Base-by-base conservation (phyloP, 352 stramenopile genomes). In the Globisporangium spinosum region DNA sequence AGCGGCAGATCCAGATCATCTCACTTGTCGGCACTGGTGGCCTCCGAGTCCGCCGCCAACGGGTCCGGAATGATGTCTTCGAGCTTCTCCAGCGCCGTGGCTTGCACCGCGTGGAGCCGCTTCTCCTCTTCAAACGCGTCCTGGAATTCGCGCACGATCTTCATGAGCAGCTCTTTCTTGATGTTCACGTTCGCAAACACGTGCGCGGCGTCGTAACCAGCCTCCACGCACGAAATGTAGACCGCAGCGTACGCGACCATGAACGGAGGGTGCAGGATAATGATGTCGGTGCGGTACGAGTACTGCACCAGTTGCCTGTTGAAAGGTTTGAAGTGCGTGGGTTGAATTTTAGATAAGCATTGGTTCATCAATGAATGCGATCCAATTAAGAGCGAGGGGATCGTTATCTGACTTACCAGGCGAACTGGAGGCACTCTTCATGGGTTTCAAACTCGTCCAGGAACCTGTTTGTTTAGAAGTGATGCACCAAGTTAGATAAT, bases 221-320 rank as follows among this genome's bases (percentile, higher is more conserved):
- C 80, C 58, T 94, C 85, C 12, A 87, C 69, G 61, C 85, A 89
- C 25, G 87, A 82, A 62, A 96, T 93, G 69, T 91, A 94, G 1
- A 79, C 82, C 1, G 83, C 85, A 0, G 89, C 89, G 68, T 94
- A 92, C 29, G 89, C 89, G n/a, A 96, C 82, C 85, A 96, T 93
- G 70, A 96, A 96, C 25, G 88, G 86, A 38, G 88, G 86, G 63
- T 94, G 80, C 38, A 94, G 72, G 62, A 94, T 71, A 53, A 96
- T 93, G 68, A 96, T 91, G 65, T 94, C 83, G 1, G 88, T 94
- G 54, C 88, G 88, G 35, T 94, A 96, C n/a, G 89, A 89, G 68
- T 93, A 96, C 58, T 95, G 84, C 43, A 91, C 81, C 51, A 96
- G 60, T 82, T 96, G 85, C 89, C 88, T 96, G 25, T 63, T 9